Conservation (phyloP, 2,329 filamentous ascomycete species). For the Ascochyta fabae region DNA sequence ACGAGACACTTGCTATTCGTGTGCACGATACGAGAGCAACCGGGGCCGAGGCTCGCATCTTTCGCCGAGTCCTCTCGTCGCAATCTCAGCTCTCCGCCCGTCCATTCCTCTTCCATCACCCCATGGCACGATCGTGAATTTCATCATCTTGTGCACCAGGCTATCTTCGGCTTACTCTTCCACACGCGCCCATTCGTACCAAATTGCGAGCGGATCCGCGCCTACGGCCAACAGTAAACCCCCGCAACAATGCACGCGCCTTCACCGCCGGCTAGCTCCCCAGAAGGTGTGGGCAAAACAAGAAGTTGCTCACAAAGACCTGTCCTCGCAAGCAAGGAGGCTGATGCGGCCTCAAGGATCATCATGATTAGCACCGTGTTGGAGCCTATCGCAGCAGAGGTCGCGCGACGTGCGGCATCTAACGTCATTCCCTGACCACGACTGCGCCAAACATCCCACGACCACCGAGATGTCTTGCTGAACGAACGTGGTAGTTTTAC, state of each 20-base stretch:
- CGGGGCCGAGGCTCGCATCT: conserved; percentile 11
- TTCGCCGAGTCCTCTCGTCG: conserved; percentile 6
- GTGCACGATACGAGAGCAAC: conserved; percentile 8
- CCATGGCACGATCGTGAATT: conserved; percentile 24
- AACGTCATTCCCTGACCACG: conserved; percentile 27
- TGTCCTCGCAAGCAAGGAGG: conserved; percentile 14
- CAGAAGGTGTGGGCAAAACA: conserved; percentile 15
- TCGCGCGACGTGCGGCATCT: conserved; percentile 18
- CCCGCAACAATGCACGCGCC: conserved; percentile 33
- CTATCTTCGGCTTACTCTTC: conserved; percentile 41
- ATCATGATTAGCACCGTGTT: conserved; percentile 5
- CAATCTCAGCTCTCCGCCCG: conserved; percentile 19
- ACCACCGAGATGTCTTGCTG: conserved; percentile 31
- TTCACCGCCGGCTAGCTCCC: conserved; percentile 31
- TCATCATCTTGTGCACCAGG: conserved; percentile 21
- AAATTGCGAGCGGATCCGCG: conserved; percentile 3
- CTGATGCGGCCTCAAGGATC: conserved; percentile 20
- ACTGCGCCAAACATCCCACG: conserved; percentile 27
- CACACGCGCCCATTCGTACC: background rate
- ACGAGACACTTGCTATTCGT: background rate
- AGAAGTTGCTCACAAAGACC: conserved; percentile 11
- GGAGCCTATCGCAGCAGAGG: conserved; percentile 23
- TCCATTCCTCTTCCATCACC: conserved; percentile 24
- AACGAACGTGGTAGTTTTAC: conserved; percentile 35
- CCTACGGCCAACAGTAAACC: conserved; percentile 15